These are phyloP conservation scores for Leccinum boreale DNA, from an alignment of 768 basidiomycete genomes.

Conservation along the genomic window DNA sequence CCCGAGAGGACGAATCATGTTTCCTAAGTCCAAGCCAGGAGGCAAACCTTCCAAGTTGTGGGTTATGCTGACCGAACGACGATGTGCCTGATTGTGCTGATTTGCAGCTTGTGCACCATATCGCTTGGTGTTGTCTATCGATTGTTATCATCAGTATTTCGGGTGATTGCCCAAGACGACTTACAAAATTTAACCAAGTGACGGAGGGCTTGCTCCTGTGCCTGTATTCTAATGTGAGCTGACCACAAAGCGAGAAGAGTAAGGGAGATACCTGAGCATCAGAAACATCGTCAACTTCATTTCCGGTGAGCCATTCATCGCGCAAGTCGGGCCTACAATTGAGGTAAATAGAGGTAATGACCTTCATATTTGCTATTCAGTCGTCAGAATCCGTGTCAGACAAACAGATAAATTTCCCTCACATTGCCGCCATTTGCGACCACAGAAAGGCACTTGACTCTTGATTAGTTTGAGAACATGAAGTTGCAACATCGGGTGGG, in stretches of 20 bases:
- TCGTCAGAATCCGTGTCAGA: slow-evolving; percentile 10
- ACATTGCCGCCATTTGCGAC: slow-evolving; percentile 98
- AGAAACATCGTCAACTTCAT: slow-evolving; percentile 86
- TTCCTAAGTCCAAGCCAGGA: slow-evolving; percentile 70
- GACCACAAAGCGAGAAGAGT: neutral
- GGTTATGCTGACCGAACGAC: slow-evolving; percentile 80
- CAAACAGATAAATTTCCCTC: slow-evolving; percentile 25
- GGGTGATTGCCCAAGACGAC: slow-evolving; percentile 25
- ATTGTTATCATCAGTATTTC: slow-evolving; percentile 8
- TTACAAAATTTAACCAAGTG: slow-evolving; percentile 93
- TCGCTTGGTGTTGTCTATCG: slow-evolving; percentile 82
- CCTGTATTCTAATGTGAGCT: slow-evolving; percentile 43
- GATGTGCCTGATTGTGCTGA: slow-evolving; percentile 57
- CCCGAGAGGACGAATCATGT: slow-evolving; percentile 69
- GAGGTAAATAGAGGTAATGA: slow-evolving; percentile 96
- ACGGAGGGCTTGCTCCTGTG: slow-evolving; percentile 92
- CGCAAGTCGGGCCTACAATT: slow-evolving; percentile 95
- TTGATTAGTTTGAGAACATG: slow-evolving; percentile 97
- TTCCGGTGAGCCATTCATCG: slow-evolving; percentile 96
- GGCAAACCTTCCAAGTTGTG: slow-evolving; percentile 76
- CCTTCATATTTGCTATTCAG: slow-evolving; percentile 92
- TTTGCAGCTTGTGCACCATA: slow-evolving; percentile 64
- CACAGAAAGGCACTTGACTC: slow-evolving; percentile 97
- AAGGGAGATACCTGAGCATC: slow-evolving; percentile 72
- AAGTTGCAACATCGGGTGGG: slow-evolving; percentile 90